Base-by-base conservation (phyloP, 768 basidiomycete genomes). In the Lentinula raphanica region DNA sequence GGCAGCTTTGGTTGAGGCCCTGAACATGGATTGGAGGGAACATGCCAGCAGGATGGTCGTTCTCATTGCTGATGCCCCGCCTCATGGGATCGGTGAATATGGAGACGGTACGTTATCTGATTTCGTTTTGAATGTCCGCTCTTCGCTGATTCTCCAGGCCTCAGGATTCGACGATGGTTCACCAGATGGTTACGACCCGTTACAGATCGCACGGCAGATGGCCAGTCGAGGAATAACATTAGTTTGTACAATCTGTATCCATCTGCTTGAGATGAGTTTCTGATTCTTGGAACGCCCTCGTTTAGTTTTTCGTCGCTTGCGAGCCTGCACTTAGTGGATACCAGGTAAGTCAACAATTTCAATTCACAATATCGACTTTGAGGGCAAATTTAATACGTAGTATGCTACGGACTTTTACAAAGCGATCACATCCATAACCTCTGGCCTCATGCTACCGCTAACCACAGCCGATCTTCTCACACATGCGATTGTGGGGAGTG, bases 271-370 rank as follows among this genome's bases (percentile, higher is more conserved):
- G 0, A 32, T 60, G n/a, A 54, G 29, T 59, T 54, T 54, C 57
- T 61, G 13, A 53, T 36, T 23, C 13, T 8, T 45, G 59, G 23
- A 25, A 54, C 62, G 23, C 58, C 39, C 56, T 31, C 59, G 6
- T 8, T 35, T 70, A 97, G 94, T 98, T 98, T 75, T 94, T 97
- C 70, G 96, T 98, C n/a, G 96, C 96, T 28, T 98, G 96, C 74
- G 96, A 98, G 72, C 95, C 96, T 58, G 94, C 93, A 5, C 78
- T 96, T 59, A 94, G 92, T 62, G 92, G 93, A 44, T 96, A 96
- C 67, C 90, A 88, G 58, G 91, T 92, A 65, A 67, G 87, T 69
- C 15, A 29, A 28, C 58, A 31, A 38, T 29, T 35, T 1, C 15
- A 5, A 29, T 55, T 50, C 29, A 36, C 13, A 56, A 48, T 60